Evolutionary conservation across 2,329 filamentous ascomycete genomes (phyloP).

Genomic region (Penicillium concentricum): DNA sequence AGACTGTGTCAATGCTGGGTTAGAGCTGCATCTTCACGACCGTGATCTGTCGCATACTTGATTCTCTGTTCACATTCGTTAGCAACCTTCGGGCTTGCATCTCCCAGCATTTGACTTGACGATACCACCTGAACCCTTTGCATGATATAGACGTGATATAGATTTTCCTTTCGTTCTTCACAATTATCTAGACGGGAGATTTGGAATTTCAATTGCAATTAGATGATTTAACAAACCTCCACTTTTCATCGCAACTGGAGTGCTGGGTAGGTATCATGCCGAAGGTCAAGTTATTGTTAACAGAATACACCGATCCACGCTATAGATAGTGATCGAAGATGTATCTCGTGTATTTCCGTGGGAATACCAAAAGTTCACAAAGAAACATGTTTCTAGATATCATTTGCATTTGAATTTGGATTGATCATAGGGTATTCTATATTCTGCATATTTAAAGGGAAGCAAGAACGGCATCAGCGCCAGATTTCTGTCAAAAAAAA

Average conservation of each 20-base stretch:
- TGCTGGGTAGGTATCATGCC: background rate
- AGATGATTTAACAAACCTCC: background rate
- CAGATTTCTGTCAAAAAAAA: conserved; percentile 28
- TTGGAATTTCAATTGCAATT: background rate
- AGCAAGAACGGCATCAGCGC: conserved; percentile 35
- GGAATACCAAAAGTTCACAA: background rate
- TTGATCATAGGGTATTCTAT: background rate
- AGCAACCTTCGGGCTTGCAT: background rate
- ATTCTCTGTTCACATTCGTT: background rate
- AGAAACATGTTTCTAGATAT: background rate
- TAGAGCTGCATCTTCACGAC: conserved; percentile 28
- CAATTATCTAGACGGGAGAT: background rate
- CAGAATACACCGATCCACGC: background rate
- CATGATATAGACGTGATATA: background rate
- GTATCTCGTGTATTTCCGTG: background rate
- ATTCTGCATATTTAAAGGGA: conserved; percentile 22
- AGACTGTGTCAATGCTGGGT: conserved; percentile 20
- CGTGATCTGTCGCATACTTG: conserved; percentile 9
- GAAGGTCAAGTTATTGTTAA: too few relatives aligned
- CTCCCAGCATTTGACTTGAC: background rate
- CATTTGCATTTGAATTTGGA: background rate
- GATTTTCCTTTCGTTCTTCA: background rate
- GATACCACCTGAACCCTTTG: conserved; percentile 3
- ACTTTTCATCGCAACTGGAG: background rate
- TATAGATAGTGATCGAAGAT: background rate